phyloP scores from a whole-genome alignment of 2,329 filamentous ascomycete genomes.

The Aaosphaeria pasadenensis region DNA sequence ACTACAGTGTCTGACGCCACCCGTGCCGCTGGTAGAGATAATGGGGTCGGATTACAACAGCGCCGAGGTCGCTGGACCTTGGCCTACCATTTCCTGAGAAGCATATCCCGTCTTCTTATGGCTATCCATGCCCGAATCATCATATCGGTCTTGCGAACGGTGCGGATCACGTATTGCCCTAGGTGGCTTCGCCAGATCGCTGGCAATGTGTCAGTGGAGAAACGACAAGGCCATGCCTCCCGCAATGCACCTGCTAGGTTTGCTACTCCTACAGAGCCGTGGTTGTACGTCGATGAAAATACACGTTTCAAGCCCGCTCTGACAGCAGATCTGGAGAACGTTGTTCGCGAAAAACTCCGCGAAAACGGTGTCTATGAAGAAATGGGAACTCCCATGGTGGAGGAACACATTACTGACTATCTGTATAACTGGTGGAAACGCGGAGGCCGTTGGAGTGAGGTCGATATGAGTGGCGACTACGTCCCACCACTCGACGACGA shows the following conservation, averaged over 20 bases:
- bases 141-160: conserved; percentile 52
- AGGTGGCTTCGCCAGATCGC: conserved; percentile 60
- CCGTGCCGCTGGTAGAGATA: conserved; percentile 16
- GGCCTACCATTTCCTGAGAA: conserved; percentile 71
- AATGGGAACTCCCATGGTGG: conserved; percentile 39
- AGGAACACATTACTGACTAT: conserved; percentile 67
- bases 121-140: conserved; percentile 57
- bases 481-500: conserved; percentile 64
- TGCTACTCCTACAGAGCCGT: conserved; percentile 8
- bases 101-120: conserved; percentile 65
- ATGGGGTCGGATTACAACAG: conserved; percentile 76
- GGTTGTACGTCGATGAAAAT: conserved; percentile 23
- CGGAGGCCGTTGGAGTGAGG: conserved; percentile 80
- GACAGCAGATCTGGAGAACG: conserved; percentile 67
- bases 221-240: conserved; percentile 3
- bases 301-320: conserved; percentile 16
- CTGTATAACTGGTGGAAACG: conserved; percentile 83
- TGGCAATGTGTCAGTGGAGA: conserved; percentile 31
- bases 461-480: conserved; percentile 80
- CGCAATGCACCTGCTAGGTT: conserved; percentile 4
- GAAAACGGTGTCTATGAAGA: conserved; percentile 28
- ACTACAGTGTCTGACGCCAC: conserved; percentile 18
- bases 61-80: conserved; percentile 75
- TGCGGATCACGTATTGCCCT: conserved; percentile 63
- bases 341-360: conserved; percentile 64